Evolutionary conservation across 805 yeast genomes (phyloP), one percentile per base, ranked within the genome.

Genomic region (Saccharomycopsis amapae): DNA sequence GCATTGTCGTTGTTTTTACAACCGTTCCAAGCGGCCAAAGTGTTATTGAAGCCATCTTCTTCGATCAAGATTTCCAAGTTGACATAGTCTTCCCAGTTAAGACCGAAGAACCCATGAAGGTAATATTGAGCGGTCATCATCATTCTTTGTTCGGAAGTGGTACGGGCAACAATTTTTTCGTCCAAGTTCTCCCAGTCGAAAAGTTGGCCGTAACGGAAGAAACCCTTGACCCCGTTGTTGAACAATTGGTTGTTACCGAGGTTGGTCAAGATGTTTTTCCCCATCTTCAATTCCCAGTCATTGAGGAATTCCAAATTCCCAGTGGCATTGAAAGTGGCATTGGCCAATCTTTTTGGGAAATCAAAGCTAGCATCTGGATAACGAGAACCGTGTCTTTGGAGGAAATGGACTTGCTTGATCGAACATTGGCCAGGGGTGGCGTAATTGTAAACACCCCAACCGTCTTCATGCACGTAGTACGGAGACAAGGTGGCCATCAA

Each of bases 371-470:
- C 58, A 2, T 82, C 73, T 2, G 87, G 88, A 56, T 69, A 84
- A 54, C 95, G 68, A 61, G 84, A 90, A 19, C 90, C 94, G 57
- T 86, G 94, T 57, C 95, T 73, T 55, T 79, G 78, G 43, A 81
- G 62, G 23, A 83, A 63, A 54, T 81, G 87, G 7, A 81, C 85
- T 60, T 83, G 90, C 53, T 75, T 76, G 45, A 79, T 65, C 4
- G 61, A 56, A 61, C 85, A 79, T 38, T 66, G 66, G 5, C 59
- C 65, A 25, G 57, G 55, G 31, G 52, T 38, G 2, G 45, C 51
- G 18, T 52, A 54, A 33, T 54, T 51, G 37, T 50, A 54, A 18
- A 54, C 55, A 9, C 55, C 55, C 46, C 48, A 52, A n/a, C 57
- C 54, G 12, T 45, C 53, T 19, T 45, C 38, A 22, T 44, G 35